phyloP scores from a whole-genome alignment of 176 grass and related monocot genomes.

The Zoysia japonica region DNA sequence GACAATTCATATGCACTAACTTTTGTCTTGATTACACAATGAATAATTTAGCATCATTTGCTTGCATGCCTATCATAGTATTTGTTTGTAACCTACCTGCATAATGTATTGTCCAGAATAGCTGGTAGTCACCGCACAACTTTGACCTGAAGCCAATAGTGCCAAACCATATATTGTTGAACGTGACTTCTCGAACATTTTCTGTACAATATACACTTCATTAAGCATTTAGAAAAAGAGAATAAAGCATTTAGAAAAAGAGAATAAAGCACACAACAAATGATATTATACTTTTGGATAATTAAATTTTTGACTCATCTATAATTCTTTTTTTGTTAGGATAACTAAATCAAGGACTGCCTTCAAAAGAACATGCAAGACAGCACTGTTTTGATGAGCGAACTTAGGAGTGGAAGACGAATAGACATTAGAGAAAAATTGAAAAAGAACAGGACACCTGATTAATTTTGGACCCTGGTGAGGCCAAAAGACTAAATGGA shows the following conservation, averaged over 20 bases:
- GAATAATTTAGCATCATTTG: background rate
- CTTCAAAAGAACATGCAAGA: background rate
- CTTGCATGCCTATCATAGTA: background rate
- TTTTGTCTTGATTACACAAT: background rate
- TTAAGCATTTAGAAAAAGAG: background rate
- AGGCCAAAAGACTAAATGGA: background rate
- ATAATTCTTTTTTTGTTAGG: background rate
- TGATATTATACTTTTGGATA: background rate
- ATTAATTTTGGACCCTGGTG: background rate
- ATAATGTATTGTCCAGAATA: conserved; percentile 83
- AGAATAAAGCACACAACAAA: background rate
- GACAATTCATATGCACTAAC: background rate
- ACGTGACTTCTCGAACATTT: conserved; percentile 70
- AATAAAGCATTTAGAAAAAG: background rate
- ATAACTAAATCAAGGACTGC: background rate
- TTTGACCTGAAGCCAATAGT: conserved; percentile 82
- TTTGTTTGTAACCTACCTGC: conserved; percentile 50
- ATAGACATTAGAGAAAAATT: background rate
- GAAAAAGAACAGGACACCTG: background rate
- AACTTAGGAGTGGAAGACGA: background rate
- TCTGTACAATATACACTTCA: conserved; percentile 38
- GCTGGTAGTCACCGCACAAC: conserved; percentile 60
- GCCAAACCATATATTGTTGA: conserved; percentile 67
- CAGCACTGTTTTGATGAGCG: background rate
- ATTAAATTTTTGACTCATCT: background rate